phyloP scores from a whole-genome alignment of 108 stramenopile species.

The Aureococcus anophagefferens region DNA sequence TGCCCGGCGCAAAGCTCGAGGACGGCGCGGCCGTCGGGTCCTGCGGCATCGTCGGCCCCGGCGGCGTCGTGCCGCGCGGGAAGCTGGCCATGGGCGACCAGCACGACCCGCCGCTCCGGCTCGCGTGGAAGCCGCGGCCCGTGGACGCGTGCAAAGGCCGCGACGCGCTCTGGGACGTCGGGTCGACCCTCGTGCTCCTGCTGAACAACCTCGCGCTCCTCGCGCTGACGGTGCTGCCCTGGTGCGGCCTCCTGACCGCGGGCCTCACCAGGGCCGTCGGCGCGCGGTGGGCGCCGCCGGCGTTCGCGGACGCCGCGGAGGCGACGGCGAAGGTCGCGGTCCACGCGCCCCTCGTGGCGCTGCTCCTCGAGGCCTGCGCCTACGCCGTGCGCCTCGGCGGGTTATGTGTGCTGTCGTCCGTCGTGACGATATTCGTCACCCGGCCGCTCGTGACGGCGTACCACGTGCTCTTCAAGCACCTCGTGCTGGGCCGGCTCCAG shows the following conservation, averaged over 20 bases:
- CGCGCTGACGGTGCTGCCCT: no score
- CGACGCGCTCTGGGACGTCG: neutral
- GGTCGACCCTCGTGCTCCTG: neutral
- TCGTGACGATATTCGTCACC: no score
- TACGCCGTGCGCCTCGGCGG: no score
- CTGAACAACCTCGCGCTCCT: no score
- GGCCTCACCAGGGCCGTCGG: no score
- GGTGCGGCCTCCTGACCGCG: no score
- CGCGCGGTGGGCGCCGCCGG: no score
- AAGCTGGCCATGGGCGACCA: neutral
- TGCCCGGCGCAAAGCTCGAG: neutral
- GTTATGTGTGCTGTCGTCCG: no score
- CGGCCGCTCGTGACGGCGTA: neutral
- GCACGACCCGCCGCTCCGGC: neutral
- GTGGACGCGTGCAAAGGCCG: neutral
- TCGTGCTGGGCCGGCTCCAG: no score
- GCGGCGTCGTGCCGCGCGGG: neutral
- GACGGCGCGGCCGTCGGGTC: neutral
- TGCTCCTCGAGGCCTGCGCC: neutral
- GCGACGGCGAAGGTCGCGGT: neutral
- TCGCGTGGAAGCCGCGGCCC: neutral
- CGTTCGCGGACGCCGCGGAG: no score
- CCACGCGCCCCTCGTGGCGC: neutral
- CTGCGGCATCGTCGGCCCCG: neutral
- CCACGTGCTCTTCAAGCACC: neutral